Evolutionary conservation across 345 rosid species (phyloP).

Genomic region (Mangifera indica): DNA sequence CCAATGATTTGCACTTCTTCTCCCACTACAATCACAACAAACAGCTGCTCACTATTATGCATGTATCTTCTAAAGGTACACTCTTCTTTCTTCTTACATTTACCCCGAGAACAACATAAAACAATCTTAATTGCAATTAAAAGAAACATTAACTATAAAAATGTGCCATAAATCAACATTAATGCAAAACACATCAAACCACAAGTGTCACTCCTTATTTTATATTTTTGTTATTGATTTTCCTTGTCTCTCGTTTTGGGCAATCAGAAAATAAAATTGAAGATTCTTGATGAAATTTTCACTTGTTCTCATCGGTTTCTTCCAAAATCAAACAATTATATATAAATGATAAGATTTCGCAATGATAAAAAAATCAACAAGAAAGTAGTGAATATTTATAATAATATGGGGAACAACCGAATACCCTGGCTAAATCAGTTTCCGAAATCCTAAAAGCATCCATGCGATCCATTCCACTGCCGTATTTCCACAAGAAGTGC

Average conservation of each 20-base stretch:
- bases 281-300: neutral
- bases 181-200: neutral
- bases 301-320: neutral
- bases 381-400: neutral
- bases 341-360: neutral
- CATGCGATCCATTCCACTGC: constrained; percentile 53
- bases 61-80: neutral
- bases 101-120: neutral
- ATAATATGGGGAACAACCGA: neutral
- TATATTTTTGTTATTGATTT: neutral
- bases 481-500: constrained; percentile 77
- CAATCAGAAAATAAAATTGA: neutral
- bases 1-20: constrained; percentile 52
- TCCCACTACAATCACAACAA: constrained; percentile 56
- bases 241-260: constrained; percentile 1
- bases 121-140: neutral
- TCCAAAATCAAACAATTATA: neutral
- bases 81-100: neutral
- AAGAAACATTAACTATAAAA: neutral
- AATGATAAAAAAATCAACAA: neutral
- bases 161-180: neutral
- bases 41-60: neutral
- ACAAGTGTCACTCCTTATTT: neutral
- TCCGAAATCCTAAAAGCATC: constrained; percentile 55
- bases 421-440: constrained; percentile 65